Base-by-base conservation (phyloP, 1,139 yeast genomes). In the Nadsonia commutata region DNA sequence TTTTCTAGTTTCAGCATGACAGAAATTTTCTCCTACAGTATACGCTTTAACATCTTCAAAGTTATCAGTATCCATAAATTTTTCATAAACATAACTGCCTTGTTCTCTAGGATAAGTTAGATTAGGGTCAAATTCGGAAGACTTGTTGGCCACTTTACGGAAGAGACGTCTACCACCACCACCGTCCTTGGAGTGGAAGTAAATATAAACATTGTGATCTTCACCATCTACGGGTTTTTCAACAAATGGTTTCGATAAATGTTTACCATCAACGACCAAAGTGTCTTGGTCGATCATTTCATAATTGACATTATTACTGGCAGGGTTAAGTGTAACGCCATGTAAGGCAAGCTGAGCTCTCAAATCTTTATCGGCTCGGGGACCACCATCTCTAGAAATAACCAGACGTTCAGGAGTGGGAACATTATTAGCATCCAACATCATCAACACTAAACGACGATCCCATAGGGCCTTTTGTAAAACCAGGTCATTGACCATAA, bases 161-260 rank as follows among this genome's bases (percentile, higher is more conserved):
- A 93, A 93, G 47, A 93, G 66, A 45, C 94, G 70, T 51, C 99
- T 72, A 19, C 99, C 99, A 51, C 99, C 99, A 44, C 98, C 99
- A 43, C 99, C 99, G 44, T 83, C 80, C 45, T 80, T 74, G 46
- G 76, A 74, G 37, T 93, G 82, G 59, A 90, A 90, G 62, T 93
- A 93, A 40, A 93, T 90, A 60, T 81, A 85, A 39, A 93, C 90
- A 59, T 93, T 93, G 63, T 93, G 99, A 61, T 93, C 95, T 63
- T 93, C 99, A 40, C 99, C 99, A 63, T 93, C 96, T 6, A 90
- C 98, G 1, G 99, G 99, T 55, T 93, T 93, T 61, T 93, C 99
- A 23, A 93, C 98, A 68, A 78, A 93, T 7, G 99, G 99, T 57
- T 93, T 93, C 39, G 68, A 70, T 63, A 93, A 65, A 13, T 68